phyloP scores from a whole-genome alignment of 2,329 filamentous ascomycete genomes.

The Dactylellina parvicollis region DNA sequence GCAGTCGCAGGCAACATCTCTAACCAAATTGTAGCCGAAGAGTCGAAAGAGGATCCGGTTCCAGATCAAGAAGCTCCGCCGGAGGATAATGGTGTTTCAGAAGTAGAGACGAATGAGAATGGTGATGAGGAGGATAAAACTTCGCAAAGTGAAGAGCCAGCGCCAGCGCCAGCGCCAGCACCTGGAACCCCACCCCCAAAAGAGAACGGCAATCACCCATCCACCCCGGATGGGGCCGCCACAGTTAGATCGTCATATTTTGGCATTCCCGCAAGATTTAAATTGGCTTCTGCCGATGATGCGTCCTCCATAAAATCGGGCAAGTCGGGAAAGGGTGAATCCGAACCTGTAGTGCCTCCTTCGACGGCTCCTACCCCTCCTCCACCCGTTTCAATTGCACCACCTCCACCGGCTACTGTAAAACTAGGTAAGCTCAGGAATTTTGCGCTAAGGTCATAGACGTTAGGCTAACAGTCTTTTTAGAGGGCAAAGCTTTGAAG shows the following conservation, averaged over 20 bases:
- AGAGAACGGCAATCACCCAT: slow-evolving; percentile 42
- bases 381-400: background rate
- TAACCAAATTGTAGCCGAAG: slow-evolving; percentile 63
- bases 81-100: slow-evolving; percentile 59
- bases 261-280: slow-evolving; percentile 39
- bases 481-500: slow-evolving; percentile 82
- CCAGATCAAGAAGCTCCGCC: slow-evolving; percentile 58
- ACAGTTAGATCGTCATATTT: slow-evolving; percentile 34
- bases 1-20: slow-evolving; percentile 85
- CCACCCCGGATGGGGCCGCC: slow-evolving; percentile 23
- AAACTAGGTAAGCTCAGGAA: slow-evolving; percentile 28
- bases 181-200: slow-evolving; percentile 39
- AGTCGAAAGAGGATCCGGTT: slow-evolving; percentile 62
- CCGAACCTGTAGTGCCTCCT: slow-evolving; percentile 8
- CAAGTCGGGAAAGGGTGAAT: slow-evolving; percentile 36
- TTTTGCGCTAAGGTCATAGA: background rate
- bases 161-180: slow-evolving; percentile 62
- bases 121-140: slow-evolving; percentile 65
- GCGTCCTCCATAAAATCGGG: slow-evolving; percentile 35
- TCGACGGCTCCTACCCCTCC: slow-evolving; percentile 26
- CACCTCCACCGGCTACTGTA: background rate
- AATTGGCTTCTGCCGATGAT: slow-evolving; percentile 30
- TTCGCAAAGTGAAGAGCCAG: slow-evolving; percentile 65
- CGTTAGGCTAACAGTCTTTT: background rate
- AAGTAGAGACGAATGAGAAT: slow-evolving; percentile 60